phyloP scores from a whole-genome alignment of 129 eudicot species.

The Scalesia atractyloides region DNA sequence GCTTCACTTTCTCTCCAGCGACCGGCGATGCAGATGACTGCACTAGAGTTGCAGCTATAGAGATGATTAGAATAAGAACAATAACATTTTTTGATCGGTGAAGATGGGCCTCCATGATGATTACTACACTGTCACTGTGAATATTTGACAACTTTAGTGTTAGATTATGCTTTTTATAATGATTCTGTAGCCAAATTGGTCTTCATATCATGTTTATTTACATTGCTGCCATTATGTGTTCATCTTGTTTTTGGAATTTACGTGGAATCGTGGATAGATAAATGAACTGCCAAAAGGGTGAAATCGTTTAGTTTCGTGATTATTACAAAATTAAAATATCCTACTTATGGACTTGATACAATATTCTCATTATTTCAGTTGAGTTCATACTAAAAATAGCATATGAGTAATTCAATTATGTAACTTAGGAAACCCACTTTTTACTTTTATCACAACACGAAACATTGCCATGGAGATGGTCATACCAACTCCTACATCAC shows the following conservation, averaged over 20 bases:
- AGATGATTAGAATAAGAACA: background rate
- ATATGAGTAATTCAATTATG: no score
- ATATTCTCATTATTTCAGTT: no score
- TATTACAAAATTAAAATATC: no score
- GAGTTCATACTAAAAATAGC: no score
- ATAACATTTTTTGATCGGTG: conserved; percentile 15
- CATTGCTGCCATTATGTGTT: conserved; percentile 15
- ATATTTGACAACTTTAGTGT: background rate
- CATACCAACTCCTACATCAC: no score
- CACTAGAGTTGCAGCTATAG: conserved; percentile 7
- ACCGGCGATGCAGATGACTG: conserved; percentile 10
- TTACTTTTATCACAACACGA: no score
- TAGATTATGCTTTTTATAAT: conserved; percentile 17
- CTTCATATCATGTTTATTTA: background rate
- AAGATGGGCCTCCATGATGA: conserved; percentile 18
- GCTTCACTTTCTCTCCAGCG: conserved; percentile 38
- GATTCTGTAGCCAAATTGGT: background rate
- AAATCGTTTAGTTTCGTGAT: no score
- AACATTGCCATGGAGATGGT: no score
- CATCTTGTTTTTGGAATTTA: conserved; percentile 3
- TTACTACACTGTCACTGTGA: background rate
- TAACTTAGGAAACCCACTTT: no score
- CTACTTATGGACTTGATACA: no score
- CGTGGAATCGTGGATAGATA: background rate
- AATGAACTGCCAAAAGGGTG: no score